These are phyloP conservation scores for Cystobasidium ongulense DNA, from an alignment of 768 basidiomycete genomes.

Conservation along the genomic window DNA sequence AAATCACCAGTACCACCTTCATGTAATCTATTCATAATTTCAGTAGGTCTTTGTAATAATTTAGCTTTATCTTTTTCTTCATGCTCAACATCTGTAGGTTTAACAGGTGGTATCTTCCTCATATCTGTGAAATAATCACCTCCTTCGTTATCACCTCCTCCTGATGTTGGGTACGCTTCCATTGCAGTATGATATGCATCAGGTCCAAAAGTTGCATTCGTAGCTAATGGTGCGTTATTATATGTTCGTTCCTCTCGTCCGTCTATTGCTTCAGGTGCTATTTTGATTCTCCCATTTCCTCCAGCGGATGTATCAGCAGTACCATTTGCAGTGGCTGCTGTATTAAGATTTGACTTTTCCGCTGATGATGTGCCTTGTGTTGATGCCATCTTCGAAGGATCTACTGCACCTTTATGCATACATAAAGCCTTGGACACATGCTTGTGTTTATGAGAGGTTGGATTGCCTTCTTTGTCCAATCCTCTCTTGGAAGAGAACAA, in stretches of 20 bases:
- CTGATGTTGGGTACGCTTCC: neutral
- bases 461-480: conserved; percentile 21
- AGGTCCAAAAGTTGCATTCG: conserved; percentile 26
- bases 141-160: neutral
- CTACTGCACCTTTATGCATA: conserved; percentile 27
- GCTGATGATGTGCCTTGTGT: neutral
- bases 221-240: conserved; percentile 16
- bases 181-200: conserved; percentile 29
- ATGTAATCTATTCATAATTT: conserved; percentile 3
- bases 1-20: conserved; percentile 9
- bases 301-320: neutral
- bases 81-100: neutral
- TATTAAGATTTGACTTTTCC: neutral
- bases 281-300: neutral
- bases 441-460: conserved; percentile 22
- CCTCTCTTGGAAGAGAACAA: conserved; percentile 9
- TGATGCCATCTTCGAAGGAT: conserved; percentile 9
- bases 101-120: neutral
- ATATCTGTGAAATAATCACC: conserved; percentile 9
- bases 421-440: conserved; percentile 3
- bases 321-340: neutral
- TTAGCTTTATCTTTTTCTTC: conserved; percentile 1
- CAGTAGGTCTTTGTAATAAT: neutral
- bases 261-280: conserved; percentile 11
- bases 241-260: neutral